Conservation (phyloP, 345 rosid species). For the Nephelium lappaceum region DNA sequence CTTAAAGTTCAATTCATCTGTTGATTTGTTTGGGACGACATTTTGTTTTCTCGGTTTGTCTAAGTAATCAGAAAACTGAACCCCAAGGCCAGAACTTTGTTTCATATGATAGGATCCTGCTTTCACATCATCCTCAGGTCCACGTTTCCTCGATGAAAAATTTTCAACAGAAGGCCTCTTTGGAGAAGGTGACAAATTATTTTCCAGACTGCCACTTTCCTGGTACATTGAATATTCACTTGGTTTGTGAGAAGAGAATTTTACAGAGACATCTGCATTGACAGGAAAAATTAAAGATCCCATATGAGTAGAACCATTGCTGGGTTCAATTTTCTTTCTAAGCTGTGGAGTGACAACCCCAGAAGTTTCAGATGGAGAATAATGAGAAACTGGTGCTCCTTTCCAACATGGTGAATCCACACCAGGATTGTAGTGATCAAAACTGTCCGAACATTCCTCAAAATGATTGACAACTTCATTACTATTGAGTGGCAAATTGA, state of each 20-base stretch:
- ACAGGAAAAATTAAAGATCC: slow-evolving; percentile 32
- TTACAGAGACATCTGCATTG: slow-evolving; percentile 25
- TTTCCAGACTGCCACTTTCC: slow-evolving; percentile 19
- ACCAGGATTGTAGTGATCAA: slow-evolving; percentile 43
- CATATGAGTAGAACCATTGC: slow-evolving; percentile 36
- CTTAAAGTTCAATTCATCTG: slow-evolving; percentile 30
- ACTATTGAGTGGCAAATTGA: slow-evolving; percentile 35
- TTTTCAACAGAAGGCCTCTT: slow-evolving; percentile 24
- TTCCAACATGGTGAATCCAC: slow-evolving; percentile 66
- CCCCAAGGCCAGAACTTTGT: slow-evolving; percentile 23
- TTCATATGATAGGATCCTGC: slow-evolving; percentile 21
- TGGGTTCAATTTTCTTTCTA: slow-evolving; percentile 40
- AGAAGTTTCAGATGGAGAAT: slow-evolving; percentile 36
- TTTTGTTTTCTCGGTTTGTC: slow-evolving; percentile 26
- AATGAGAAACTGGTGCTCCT: slow-evolving; percentile 47
- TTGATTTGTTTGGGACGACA: slow-evolving; percentile 25
- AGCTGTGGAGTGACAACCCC: slow-evolving; percentile 27
- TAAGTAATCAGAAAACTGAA: slow-evolving; percentile 25
- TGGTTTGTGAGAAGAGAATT: slow-evolving; percentile 29
- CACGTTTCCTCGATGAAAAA: slow-evolving; percentile 19
- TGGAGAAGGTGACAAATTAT: slow-evolving; percentile 24
- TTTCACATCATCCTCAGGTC: slow-evolving; percentile 24
- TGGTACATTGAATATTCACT: slow-evolving; percentile 21
- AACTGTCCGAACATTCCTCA: slow-evolving; percentile 43
- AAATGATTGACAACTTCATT: slow-evolving; percentile 32